A percentile compares a stretch with the other conserved stretches of the same genome.
Evolutionary conservation across 305 asterid species (phyloP).

Genomic region (Solanum hybrid): DNA sequence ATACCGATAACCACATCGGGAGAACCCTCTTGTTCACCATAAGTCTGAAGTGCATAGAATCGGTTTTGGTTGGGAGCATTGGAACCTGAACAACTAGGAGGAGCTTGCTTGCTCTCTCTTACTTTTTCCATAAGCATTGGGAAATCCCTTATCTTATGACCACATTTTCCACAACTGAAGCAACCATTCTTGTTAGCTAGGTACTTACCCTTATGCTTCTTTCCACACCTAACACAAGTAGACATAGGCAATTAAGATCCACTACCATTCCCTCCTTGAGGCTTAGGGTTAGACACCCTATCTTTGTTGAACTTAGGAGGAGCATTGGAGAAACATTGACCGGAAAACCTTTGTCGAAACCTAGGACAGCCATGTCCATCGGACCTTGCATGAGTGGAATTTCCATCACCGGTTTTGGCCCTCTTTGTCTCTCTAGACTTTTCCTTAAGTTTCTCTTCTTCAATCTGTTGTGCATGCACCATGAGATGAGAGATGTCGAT

Average conservation of each 20-base stretch:
- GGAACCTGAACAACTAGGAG: background rate
- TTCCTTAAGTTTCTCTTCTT: background rate
- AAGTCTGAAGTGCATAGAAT: background rate
- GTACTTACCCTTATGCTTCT: background rate
- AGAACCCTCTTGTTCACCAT: background rate
- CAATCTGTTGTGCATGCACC: background rate
- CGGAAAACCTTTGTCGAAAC: background rate
- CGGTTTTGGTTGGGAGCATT: background rate
- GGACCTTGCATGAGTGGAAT: background rate
- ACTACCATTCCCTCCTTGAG: background rate
- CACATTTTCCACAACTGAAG: background rate
- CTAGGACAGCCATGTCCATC: background rate
- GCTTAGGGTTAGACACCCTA: background rate
- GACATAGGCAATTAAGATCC: background rate
- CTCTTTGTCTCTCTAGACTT: background rate
- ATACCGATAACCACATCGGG: background rate
- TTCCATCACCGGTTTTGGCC: background rate
- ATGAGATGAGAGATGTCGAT: background rate
- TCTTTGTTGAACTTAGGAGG: background rate
- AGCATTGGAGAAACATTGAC: background rate
- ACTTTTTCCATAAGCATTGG: background rate
- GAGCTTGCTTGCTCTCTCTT: background rate
- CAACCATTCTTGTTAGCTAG: background rate
- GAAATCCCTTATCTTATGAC: background rate
- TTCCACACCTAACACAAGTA: background rate